phyloP scores from a whole-genome alignment of 2,329 filamentous ascomycete genomes.

The Verticillium tricorpus region DNA sequence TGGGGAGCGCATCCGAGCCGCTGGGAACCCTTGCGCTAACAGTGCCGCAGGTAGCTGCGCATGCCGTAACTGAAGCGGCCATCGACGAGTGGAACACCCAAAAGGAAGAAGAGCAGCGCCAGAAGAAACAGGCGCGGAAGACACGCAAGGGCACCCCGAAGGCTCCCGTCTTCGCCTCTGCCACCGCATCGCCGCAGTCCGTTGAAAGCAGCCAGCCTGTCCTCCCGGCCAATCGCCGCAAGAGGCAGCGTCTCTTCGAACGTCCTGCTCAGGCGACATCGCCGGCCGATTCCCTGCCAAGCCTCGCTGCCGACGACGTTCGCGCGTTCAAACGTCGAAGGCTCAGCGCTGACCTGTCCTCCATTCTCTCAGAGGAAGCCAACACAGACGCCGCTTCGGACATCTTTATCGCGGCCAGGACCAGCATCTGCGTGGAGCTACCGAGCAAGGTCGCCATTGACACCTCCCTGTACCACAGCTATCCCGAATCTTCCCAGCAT shows the following conservation, averaged over 20 bases:
- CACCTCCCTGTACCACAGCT: conserved; percentile 27
- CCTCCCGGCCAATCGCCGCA: conserved; percentile 4
- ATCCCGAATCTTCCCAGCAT: conserved; percentile 20
- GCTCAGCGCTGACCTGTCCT: conserved; percentile 6
- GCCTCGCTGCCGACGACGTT: conserved; percentile 2
- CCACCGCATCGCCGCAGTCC: not conserved
- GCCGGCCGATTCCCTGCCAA: not conserved
- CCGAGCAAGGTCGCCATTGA: conserved; percentile 22
- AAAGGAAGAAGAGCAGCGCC: conserved; percentile 12
- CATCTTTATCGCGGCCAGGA: conserved; percentile 1
- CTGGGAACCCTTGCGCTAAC: not conserved
- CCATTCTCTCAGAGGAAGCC: conserved; percentile 5
- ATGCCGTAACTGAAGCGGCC: conserved; percentile 25
- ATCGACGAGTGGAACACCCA: conserved; percentile 26
- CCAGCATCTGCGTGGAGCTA: conserved; percentile 4
- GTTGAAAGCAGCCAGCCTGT: conserved; percentile 9
- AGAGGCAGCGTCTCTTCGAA: not conserved
- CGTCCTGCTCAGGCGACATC: not conserved
- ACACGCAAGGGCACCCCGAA: not conserved
- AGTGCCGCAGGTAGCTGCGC: conserved; percentile 3
- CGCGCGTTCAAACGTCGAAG: not conserved
- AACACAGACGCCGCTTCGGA: conserved; percentile 11
- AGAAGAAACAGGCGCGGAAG: not conserved
- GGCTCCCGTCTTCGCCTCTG: not conserved
- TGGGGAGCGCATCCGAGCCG: not conserved